These are phyloP conservation scores for Serpula lacrymans DNA, from an alignment of 768 basidiomycete genomes.

Conservation along the genomic window DNA sequence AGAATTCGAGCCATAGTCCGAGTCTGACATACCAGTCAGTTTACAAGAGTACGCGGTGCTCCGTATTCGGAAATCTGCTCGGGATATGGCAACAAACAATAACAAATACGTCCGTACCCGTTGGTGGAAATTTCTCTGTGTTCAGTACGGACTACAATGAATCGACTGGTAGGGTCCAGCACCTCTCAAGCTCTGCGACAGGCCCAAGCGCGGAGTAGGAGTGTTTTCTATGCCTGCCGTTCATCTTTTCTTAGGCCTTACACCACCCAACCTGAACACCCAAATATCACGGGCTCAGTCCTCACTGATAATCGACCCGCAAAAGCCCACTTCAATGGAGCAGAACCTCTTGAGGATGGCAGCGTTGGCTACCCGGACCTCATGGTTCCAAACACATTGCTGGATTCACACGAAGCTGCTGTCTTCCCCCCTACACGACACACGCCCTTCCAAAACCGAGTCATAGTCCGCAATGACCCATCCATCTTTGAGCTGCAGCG, in stretches of 20 bases:
- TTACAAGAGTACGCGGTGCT: slow-evolving; percentile 7
- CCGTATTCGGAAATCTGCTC: not conserved
- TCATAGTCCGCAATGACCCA: slow-evolving; percentile 69
- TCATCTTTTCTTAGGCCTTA: slow-evolving; percentile 8
- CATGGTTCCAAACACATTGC: slow-evolving; percentile 55
- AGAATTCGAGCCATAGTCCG: slow-evolving; percentile 36
- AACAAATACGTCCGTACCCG: no score
- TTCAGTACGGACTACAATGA: slow-evolving; percentile 16
- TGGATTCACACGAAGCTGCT: slow-evolving; percentile 56
- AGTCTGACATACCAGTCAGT: slow-evolving; percentile 11
- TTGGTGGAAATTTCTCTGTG: slow-evolving; percentile 14
- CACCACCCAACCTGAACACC: slow-evolving; percentile 11
- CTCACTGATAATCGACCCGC: not conserved
- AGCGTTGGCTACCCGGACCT: slow-evolving; percentile 48
- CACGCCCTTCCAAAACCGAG: slow-evolving; percentile 56
- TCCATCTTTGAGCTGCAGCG: slow-evolving; percentile 51
- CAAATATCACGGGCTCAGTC: not conserved
- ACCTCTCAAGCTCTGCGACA: slow-evolving; percentile 11
- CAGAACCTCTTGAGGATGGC: slow-evolving; percentile 5
- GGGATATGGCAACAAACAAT: no score
- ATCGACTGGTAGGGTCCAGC: slow-evolving; percentile 18
- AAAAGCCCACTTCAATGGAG: slow-evolving; percentile 10
- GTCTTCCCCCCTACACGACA: slow-evolving; percentile 51
- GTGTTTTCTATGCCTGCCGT: slow-evolving; percentile 1
- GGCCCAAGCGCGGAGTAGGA: slow-evolving; percentile 7